Evolutionary conservation across 306 rosid genomes (phyloP).

Genomic region (Cicer cuneatum): DNA sequence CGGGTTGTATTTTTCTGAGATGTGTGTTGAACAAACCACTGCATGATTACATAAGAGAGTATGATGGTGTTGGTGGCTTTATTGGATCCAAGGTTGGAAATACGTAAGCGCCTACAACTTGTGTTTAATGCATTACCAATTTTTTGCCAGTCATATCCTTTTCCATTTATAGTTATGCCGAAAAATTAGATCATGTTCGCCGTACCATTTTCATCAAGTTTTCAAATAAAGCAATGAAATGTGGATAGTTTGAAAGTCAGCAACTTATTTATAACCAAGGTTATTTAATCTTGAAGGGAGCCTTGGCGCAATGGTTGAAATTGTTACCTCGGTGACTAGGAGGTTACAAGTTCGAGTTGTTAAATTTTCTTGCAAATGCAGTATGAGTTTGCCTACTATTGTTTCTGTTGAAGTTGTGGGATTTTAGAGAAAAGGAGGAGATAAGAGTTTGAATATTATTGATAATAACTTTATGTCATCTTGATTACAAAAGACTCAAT

Average conservation of each 20-base stretch:
- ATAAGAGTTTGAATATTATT: no score
- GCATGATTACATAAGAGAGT: conserved; percentile 81
- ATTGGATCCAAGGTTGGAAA: conserved; percentile 83
- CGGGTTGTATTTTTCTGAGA: conserved; percentile 77
- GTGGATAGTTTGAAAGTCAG: not conserved
- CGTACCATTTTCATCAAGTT: not conserved
- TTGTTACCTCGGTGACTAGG: not conserved
- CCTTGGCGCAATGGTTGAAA: not conserved
- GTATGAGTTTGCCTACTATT: not conserved
- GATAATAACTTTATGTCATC: no score
- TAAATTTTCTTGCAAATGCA: not conserved
- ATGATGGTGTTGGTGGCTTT: conserved; percentile 85
- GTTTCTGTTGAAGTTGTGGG: no score
- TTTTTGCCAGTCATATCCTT: not conserved
- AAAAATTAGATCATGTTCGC: not conserved
- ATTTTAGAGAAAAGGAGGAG: no score
- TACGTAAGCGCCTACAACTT: conserved; percentile 62
- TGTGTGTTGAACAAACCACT: conserved; percentile 79
- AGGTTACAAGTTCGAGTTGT: not conserved
- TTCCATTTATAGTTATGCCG: not conserved
- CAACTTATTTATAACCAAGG: not conserved
- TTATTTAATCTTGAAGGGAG: not conserved
- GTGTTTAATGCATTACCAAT: not conserved
- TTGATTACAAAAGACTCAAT: no score
- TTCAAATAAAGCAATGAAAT: not conserved